phyloP scores from a whole-genome alignment of 2,329 filamentous ascomycete genomes.

The Phyllosticta capitalensis region DNA sequence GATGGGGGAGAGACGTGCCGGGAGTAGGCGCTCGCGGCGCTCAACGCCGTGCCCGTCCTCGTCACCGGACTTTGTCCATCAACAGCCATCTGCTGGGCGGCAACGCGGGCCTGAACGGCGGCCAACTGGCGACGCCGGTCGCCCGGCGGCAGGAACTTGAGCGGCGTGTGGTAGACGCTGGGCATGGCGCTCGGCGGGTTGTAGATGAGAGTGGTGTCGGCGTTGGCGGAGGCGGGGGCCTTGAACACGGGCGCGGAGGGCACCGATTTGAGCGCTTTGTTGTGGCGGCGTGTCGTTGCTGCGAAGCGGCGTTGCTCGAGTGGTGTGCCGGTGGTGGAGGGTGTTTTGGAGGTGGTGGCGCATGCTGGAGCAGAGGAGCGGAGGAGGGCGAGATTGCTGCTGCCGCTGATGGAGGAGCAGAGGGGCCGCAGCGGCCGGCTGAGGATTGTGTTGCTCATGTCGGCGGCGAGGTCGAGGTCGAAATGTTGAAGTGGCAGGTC shows the following conservation, averaged over 20 bases:
- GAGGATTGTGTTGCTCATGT: conserved; percentile 9
- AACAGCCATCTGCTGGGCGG: conserved; percentile 15
- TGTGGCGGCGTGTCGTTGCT: conserved; percentile 4
- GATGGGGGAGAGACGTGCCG: conserved; percentile 14
- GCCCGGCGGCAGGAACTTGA: conserved; percentile 52
- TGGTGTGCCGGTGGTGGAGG: not conserved
- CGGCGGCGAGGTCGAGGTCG: not conserved
- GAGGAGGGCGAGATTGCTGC: no score
- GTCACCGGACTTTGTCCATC: conserved; percentile 19
- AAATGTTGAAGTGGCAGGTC: no score
- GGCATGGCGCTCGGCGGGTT: conserved; percentile 57
- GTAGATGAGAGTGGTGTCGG: conserved; percentile 51
- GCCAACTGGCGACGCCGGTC: conserved; percentile 46
- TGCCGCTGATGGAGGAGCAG: conserved; percentile 6
- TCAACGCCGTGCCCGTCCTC: conserved; percentile 22
- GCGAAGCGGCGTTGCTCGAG: conserved; percentile 2
- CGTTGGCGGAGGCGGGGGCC: conserved; percentile 11
- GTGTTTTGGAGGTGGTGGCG: not conserved
- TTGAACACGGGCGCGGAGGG: not conserved
- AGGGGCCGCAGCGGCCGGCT: conserved; percentile 6
- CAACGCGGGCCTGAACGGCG: conserved; percentile 17
- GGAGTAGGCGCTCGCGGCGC: conserved; percentile 8
- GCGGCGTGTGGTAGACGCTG: conserved; percentile 54
- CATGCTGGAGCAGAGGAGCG: not conserved
- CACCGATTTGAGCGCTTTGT: conserved; percentile 1